Base-by-base conservation (phyloP, 139 green algal species). In the Chlorella sorokiniana region DNA sequence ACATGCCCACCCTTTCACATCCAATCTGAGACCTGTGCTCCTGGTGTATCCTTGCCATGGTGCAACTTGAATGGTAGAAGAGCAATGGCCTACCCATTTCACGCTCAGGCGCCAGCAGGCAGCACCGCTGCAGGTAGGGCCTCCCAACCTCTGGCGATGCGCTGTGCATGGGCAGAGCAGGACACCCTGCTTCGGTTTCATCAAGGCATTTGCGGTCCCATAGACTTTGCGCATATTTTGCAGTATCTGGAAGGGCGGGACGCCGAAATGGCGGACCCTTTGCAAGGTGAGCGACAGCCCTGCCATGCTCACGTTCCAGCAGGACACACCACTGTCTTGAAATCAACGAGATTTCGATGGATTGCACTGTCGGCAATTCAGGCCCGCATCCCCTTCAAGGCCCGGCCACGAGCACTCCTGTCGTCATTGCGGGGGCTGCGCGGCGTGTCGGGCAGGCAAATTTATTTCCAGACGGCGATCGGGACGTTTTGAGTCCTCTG, bases 261-360 rank as follows among this genome's bases (percentile, higher is more conserved):
- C 48, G 48, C 14, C 48, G 48, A 16, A 11, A 69, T 69, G 62
- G 62, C 31, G 31, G 62, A 35, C 22, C 62, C 62, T 41, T 35
- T 69, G 62, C 62, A 69, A 69, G 62, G 62, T 69, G 31, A 4
- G 56, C n/a, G 56, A 27, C n/a, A n/a, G n/a, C n/a, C n/a, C n/a
- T n/a, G 25, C 56, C 10, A 14, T 8, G 3, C 7, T 14, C 20
- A 7, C 9, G 27, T 64, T 25, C 9, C 3, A 35, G 56, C 22
- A 4, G 10, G 2, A 1, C 9, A 33, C 56, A 64, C 9, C 16
- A 27, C 56, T 64, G 56, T 35, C 52, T 25, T 64, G 56, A 33
- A 4, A 27, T 35, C 31, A 25, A 27, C 22, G 56, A 64, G n/a
- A n/a, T 59, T 59, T 29, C 16, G 16, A 16, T 68, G 1, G 1